Evolutionary conservation across 176 grass and related monocot genomes (phyloP).

Genomic region (Pontederia paniculata): DNA sequence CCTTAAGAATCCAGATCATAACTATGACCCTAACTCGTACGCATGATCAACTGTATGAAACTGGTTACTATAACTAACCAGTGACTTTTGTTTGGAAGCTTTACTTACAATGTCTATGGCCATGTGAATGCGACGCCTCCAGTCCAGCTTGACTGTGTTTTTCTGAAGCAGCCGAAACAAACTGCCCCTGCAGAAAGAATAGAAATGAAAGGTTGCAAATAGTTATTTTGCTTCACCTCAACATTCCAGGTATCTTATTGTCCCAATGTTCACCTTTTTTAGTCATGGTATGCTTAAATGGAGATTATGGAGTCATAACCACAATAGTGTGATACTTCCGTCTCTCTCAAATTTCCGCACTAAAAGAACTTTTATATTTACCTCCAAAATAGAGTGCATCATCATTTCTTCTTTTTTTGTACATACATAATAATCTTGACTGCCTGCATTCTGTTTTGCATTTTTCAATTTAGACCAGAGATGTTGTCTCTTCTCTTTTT

Average conservation of each 20-base stretch:
- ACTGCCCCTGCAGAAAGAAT: constrained; percentile 54
- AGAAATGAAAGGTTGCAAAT: neutral
- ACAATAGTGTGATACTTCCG: no score
- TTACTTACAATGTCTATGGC: constrained; percentile 94
- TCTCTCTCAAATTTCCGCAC: no score
- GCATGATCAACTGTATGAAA: no score
- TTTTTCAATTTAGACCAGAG: no score
- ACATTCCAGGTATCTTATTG: neutral
- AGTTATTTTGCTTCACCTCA: neutral
- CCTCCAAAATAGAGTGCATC: no score
- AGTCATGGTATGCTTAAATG: neutral
- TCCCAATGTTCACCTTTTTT: neutral
- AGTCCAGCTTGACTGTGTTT: constrained; percentile 62
- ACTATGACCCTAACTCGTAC: neutral
- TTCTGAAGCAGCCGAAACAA: constrained; percentile 89
- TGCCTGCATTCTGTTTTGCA: no score
- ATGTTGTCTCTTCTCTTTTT: no score
- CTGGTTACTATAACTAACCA: neutral
- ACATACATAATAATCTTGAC: no score
- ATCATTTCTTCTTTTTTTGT: no score
- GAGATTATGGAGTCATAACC: no score
- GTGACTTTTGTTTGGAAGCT: neutral
- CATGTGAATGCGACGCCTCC: constrained; percentile 80
- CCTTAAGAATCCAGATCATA: no score
- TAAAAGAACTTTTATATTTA: no score